Percentiles rank a stretch among this genome's conserved stretches.
phyloP scores from a whole-genome alignment of 768 basidiomycete species.

The Xerocomus spinulosus region DNA sequence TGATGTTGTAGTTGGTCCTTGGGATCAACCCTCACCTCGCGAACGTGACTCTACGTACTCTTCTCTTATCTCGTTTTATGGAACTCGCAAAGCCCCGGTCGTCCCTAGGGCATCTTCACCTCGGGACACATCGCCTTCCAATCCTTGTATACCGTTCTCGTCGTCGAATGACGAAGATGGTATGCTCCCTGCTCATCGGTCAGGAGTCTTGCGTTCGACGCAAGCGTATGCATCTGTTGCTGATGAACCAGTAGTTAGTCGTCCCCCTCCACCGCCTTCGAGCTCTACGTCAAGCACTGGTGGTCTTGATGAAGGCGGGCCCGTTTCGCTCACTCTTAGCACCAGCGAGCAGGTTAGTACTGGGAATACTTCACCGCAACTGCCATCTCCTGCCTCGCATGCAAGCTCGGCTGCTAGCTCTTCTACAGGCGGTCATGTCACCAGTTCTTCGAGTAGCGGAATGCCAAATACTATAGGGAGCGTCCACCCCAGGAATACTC shows the following conservation, averaged over 20 bases:
- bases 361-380: constrained; percentile 55
- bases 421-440: constrained; percentile 24
- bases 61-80: constrained; percentile 26
- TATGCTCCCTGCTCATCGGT: constrained; percentile 31
- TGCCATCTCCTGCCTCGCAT: constrained; percentile 72
- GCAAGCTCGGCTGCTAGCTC: constrained; percentile 46
- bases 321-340: constrained; percentile 40
- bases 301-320: constrained; percentile 34
- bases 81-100: constrained; percentile 20
- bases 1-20: constrained; percentile 29
- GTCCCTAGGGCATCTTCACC: constrained; percentile 27
- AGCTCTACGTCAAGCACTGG: constrained; percentile 41
- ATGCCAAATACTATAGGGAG: constrained; percentile 17
- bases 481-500: constrained; percentile 33
- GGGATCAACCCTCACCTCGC: constrained; percentile 31
- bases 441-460: constrained; percentile 31
- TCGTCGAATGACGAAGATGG: constrained; percentile 28
- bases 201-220: constrained; percentile 25
- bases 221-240: constrained; percentile 19
- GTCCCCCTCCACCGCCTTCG: constrained; percentile 34
- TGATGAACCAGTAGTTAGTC: constrained; percentile 25
- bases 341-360: constrained; percentile 37
- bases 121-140: constrained; percentile 25
- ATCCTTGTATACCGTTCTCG: constrained; percentile 19
- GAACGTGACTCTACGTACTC: constrained; percentile 28